These are phyloP conservation scores for Termitomyces sp. DNA, from an alignment of 768 basidiomycete species.

Conservation along the genomic window DNA sequence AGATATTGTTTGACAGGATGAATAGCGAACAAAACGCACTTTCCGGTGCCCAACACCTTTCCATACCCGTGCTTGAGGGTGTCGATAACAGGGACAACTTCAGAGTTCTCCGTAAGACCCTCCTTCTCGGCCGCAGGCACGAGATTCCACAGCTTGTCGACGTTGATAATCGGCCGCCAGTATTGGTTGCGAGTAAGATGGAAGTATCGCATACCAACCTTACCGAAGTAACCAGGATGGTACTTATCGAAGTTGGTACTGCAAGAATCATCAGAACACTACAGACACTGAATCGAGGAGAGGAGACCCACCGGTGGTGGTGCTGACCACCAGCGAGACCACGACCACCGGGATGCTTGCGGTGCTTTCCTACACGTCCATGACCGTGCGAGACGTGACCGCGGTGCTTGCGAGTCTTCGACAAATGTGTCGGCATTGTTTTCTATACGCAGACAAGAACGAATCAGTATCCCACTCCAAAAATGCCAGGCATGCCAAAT, in stretches of 20 bases:
- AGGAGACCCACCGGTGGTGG: conserved; percentile 83
- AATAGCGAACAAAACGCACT: conserved; percentile 42
- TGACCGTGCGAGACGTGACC: conserved; percentile 99
- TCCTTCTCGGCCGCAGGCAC: conserved; percentile 84
- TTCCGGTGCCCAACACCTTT: conserved; percentile 94
- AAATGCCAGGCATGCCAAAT: conserved; percentile 15
- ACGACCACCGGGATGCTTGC: conserved; percentile 99
- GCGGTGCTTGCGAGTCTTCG: conserved; percentile 98
- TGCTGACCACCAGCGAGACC: conserved; percentile 99
- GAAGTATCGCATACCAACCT: conserved; percentile 99
- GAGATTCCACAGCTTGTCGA: conserved; percentile 95
- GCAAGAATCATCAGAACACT: conserved; percentile 4
- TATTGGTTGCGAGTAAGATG: conserved; percentile 87
- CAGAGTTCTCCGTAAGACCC: conserved; percentile 66
- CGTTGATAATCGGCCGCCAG: conserved; percentile 97
- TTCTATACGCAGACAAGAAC: conserved; percentile 24
- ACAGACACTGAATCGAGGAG: neutral
- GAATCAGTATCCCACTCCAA: conserved; percentile 18
- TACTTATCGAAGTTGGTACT: conserved; percentile 98
- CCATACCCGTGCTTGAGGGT: conserved; percentile 79
- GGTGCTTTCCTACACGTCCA: conserved; percentile 99
- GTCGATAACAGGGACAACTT: conserved; percentile 95
- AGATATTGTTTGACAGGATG: neutral
- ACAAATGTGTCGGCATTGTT: conserved; percentile 91
- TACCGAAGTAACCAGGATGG: conserved; percentile 99